Base-by-base conservation (phyloP, 495 filamentous ascomycete genomes). In the Neurospora tetraspora region DNA sequence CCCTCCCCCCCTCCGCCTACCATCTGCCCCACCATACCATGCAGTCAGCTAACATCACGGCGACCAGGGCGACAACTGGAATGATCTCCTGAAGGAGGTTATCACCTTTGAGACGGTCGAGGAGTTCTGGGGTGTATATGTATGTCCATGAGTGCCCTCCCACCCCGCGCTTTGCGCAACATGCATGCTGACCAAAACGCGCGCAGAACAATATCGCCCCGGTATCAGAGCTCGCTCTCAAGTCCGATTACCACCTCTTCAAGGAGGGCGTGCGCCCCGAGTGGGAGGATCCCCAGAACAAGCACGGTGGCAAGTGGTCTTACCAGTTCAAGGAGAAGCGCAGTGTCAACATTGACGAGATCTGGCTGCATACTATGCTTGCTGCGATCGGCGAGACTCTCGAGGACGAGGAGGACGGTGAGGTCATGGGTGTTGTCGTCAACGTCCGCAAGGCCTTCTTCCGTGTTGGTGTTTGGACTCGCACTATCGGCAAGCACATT, bases 221-320 rank as follows among this genome's bases (percentile, higher is more conserved):
- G 18, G 93, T 94, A 72, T 98, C 96, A 74, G 94, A 98, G 75
- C 89, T 99, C 37, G 92, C 94, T 59, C 89, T 97, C 74, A 99
- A 98, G 85, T 96, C 95, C 78, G 96, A 99, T 83, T 99, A 99
- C 85, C 96, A 99, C 81, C 91, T 99, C 36, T 99, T 99, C 91
- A 99, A 99, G 84, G 90, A 91, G 79, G 94, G 94, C 73, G 91
- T 98, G 71, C 93, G 96, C 23, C 96, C 96, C 2, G 96, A 99
- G 83, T 99, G 96, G 96, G 96, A 99, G 82, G 96, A 98, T 80
- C 83, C 87, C 20, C 94, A 98, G 83, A 99, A 99, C 85, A 99
- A 98, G 89, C 94, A 97, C 80, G 96, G 96, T 75, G 96, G 96
- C 81, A 97, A 97, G 85, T 99, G 96, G 96, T 92, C 94, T 37